phyloP scores from a whole-genome alignment of 768 basidiomycete species.

The Daedaleopsis sinensis region DNA sequence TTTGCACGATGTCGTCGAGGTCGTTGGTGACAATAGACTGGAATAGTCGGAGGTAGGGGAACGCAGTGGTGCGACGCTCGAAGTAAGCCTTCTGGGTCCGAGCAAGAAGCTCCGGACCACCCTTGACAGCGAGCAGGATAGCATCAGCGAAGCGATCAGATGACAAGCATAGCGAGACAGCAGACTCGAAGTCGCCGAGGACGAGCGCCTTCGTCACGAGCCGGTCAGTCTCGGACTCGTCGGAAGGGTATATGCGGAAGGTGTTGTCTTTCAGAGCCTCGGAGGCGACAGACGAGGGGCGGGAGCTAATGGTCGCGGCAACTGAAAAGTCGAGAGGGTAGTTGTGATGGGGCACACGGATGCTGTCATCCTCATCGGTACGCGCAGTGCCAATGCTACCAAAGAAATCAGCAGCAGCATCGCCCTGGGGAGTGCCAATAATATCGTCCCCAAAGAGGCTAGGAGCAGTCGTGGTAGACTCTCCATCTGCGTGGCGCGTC shows the following conservation, averaged over 20 bases:
- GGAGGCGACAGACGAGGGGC: slow-evolving; percentile 79
- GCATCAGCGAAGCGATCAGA: slow-evolving; percentile 93
- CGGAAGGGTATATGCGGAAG: slow-evolving; percentile 88
- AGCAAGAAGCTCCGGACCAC: slow-evolving; percentile 83
- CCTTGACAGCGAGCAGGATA: slow-evolving; percentile 88
- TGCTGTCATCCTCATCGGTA: slow-evolving; percentile 42
- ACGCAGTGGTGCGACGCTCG: slow-evolving; percentile 69
- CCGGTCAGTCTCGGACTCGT: slow-evolving; percentile 86
- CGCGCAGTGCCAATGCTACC: slow-evolving; percentile 67
- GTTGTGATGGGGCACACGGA: slow-evolving; percentile 77
- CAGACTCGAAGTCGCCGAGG: slow-evolving; percentile 92
- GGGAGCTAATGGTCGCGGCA: slow-evolving; percentile 90
- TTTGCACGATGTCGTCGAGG: slow-evolving; percentile 91
- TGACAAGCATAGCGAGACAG: slow-evolving; percentile 89
- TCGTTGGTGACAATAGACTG: slow-evolving; percentile 94
- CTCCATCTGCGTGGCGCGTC: slow-evolving; percentile 62
- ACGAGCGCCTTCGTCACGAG: slow-evolving; percentile 93
- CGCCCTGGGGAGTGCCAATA: slow-evolving; percentile 65
- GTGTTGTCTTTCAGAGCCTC: slow-evolving; percentile 76
- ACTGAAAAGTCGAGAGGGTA: slow-evolving; percentile 87
- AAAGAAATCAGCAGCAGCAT: slow-evolving; percentile 86
- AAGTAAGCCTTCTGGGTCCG: slow-evolving; percentile 95
- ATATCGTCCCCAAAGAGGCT: slow-evolving; percentile 86
- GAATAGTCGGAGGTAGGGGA: slow-evolving; percentile 92
- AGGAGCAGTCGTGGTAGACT: slow-evolving; percentile 84